Percentiles rank a stretch among this genome's conserved stretches.
Evolutionary conservation across 1,139 yeast genomes (phyloP).

Genomic region (Suhomyces choctaworum): DNA sequence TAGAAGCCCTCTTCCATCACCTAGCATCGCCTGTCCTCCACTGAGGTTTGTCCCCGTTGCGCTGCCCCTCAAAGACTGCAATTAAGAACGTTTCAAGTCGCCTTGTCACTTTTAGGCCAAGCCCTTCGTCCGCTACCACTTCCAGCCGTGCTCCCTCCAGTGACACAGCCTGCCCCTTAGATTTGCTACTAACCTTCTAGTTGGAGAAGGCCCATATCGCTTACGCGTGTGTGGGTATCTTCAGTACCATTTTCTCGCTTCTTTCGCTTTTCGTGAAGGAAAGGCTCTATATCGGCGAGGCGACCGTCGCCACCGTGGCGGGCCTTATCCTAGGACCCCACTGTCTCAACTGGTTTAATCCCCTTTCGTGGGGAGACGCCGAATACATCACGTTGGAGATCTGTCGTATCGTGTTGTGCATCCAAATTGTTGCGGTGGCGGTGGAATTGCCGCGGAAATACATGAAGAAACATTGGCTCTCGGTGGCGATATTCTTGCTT

Average conservation of each 20-base stretch:
- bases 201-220: conserved; percentile 71
- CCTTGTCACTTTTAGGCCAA: too few relatives aligned
- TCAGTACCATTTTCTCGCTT: conserved; percentile 81
- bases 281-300: conserved; percentile 88
- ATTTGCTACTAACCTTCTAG: conserved; percentile 18
- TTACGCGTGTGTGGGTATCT: conserved; percentile 90
- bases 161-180: neutral
- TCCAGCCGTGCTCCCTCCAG: neutral
- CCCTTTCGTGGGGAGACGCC: conserved; percentile 87
- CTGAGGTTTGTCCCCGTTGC: too few relatives aligned
- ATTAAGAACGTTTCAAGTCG: too few relatives aligned
- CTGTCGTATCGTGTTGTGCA: conserved; percentile 82
- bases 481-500: conserved; percentile 72
- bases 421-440: conserved; percentile 96
- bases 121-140: too few relatives aligned
- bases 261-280: conserved; percentile 92
- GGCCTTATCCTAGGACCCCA: conserved; percentile 95
- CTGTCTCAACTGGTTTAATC: conserved; percentile 85
- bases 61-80: too few relatives aligned
- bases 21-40: too few relatives aligned
- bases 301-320: conserved; percentile 87
- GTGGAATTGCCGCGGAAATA: conserved; percentile 94
- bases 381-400: conserved; percentile 86
- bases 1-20: too few relatives aligned
- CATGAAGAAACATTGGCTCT: conserved; percentile 87